Evolutionary conservation across 306 rosid genomes (phyloP), one percentile per base, ranked within the genome.

Genomic region (Urtica urens): DNA sequence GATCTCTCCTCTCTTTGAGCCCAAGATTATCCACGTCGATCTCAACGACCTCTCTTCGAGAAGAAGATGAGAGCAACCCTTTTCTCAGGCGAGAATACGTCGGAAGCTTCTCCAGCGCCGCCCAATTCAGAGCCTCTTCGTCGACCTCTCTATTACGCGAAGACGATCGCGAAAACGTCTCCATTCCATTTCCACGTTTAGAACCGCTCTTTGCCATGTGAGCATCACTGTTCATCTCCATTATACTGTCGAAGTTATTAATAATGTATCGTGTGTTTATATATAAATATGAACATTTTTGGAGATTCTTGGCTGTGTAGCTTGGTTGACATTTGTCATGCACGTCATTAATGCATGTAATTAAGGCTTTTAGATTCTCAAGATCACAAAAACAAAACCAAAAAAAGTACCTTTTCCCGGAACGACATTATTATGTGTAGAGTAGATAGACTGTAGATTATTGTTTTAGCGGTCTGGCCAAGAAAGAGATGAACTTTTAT

Each of bases 111-210:
- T 87, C 77, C 3, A 87, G 60, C 0, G 78, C 78, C 40, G 81
- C 80, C 94, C 94, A 79, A 58, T 67, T 75, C 3, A 87, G 78
- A 68, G 80, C 82, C 40, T 60, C 79, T 66, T 79, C 94, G 51
- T 81, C 93, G 1, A 72, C 71, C 22, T 72, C 85, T 12, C 60
- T 55, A 0, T 13, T 23, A 1, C 53, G 55, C 13, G 43, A 31
- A 31, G 57, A 6, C 9, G 93, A 74, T 30, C 55, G 61, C 0
- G 83, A 63, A 48, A 82, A 86, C 44, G 58, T 65, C 10, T 75
- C 82, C 41, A 30, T 19, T 4, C 45, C 39, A 51, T 22, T 56
- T 51, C 57, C 41, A 13, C 64, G 69, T 8, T 55, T 52, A 6
- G 62, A 27, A 28, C 73, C 69, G 46, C 21, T 66, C 26, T 65